Evolutionary conservation across 495 filamentous ascomycete genomes (phyloP).

Genomic region (Aspergillus indologenus): DNA sequence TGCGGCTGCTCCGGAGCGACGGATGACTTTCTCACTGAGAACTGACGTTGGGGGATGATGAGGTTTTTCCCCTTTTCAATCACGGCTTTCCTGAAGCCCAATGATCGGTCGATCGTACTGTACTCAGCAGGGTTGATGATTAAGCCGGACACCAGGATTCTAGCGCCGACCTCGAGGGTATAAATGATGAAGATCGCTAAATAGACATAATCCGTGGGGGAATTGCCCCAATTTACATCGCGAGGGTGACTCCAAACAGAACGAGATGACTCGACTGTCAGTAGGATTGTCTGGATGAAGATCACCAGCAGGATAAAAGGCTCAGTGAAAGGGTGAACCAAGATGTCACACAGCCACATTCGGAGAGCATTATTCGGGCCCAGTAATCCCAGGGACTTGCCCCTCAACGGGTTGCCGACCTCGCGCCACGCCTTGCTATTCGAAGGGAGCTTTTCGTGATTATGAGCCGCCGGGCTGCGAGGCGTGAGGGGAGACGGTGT

Average conservation of each 20-base stretch:
- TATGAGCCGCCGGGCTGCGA: constrained; percentile 19
- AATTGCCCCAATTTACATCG: constrained; percentile 59
- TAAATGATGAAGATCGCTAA: constrained; percentile 87
- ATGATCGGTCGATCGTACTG: constrained; percentile 69
- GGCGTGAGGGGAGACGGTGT: constrained; percentile 43
- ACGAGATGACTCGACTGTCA: constrained; percentile 74
- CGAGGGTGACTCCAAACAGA: constrained; percentile 58
- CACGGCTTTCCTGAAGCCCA: constrained; percentile 70
- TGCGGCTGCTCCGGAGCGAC: constrained; percentile 45
- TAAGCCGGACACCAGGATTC: constrained; percentile 87
- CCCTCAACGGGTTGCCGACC: constrained; percentile 77
- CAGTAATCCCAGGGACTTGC: constrained; percentile 83
- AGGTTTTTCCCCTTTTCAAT: constrained; percentile 69
- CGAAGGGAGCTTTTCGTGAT: constrained; percentile 41
- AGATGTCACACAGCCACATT: constrained; percentile 71
- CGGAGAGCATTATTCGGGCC: constrained; percentile 72
- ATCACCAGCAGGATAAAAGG: constrained; percentile 85
- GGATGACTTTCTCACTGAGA: constrained; percentile 51
- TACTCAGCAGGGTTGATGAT: constrained; percentile 84
- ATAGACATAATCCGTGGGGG: constrained; percentile 72
- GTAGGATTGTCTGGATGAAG: constrained; percentile 78
- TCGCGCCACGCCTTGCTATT: constrained; percentile 41
- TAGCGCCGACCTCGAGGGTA: constrained; percentile 76
- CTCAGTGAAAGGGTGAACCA: constrained; percentile 87
- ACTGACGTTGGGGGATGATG: constrained; percentile 75